Conservation (phyloP, 1,284 basidiomycete genomes). For the Heterobasidion irregulare region DNA sequence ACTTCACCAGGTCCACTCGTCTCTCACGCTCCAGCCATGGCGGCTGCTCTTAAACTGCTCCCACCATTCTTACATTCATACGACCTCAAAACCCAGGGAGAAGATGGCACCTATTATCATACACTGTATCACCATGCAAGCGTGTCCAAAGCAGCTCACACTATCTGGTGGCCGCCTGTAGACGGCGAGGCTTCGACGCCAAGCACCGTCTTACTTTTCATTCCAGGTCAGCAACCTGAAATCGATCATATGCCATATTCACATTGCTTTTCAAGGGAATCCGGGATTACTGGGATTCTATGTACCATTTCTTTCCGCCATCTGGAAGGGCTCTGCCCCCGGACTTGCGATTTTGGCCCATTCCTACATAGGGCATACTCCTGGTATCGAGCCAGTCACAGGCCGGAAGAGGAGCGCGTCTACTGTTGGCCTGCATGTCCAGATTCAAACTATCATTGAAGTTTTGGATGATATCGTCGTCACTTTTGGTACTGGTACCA, state of each 20-base stretch:
- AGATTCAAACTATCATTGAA: slow-evolving; percentile 40
- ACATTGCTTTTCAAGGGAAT: slow-evolving; percentile 36
- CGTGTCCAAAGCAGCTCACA: slow-evolving; percentile 33
- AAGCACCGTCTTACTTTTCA: slow-evolving; percentile 36
- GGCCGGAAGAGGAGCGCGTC: slow-evolving; percentile 10
- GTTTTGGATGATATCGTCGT: slow-evolving; percentile 35
- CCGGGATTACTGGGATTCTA: slow-evolving; percentile 56
- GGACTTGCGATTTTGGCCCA: slow-evolving; percentile 42
- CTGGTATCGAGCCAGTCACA: slow-evolving; percentile 15
- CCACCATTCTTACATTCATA: neutral
- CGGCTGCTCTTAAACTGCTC: neutral
- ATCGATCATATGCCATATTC: neutral
- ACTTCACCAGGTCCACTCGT: no score
- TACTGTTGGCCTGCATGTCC: slow-evolving; percentile 28
- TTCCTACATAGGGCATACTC: slow-evolving; percentile 43
- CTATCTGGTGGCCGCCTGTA: slow-evolving; percentile 42
- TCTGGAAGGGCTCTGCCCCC: slow-evolving; percentile 27
- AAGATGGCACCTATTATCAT: slow-evolving; percentile 6
- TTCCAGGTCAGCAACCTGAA: slow-evolving; percentile 35
- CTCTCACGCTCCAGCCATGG: no score
- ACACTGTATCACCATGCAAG: slow-evolving; percentile 29
- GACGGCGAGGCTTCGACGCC: slow-evolving; percentile 18
- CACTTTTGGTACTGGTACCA: slow-evolving; percentile 25
- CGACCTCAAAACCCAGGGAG: neutral
- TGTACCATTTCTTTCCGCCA: slow-evolving; percentile 39